These are phyloP conservation scores for Heritiera littoralis DNA, from an alignment of 345 rosid species.

Conservation along the genomic window DNA sequence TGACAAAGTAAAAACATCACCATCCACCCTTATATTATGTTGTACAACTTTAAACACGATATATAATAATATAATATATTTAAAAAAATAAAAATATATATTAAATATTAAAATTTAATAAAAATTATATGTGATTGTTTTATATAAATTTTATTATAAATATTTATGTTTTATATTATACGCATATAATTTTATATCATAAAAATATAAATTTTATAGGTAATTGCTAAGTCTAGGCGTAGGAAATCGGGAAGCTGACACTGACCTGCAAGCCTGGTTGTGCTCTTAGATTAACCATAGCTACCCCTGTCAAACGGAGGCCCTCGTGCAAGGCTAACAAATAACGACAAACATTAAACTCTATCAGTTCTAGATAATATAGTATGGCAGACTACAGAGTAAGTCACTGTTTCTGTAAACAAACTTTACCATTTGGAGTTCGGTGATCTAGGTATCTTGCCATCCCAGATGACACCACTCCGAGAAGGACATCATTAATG, in stretches of 20 bases:
- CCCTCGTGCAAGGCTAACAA: conserved; percentile 43
- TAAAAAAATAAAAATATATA: no score
- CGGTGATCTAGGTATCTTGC: conserved; percentile 54
- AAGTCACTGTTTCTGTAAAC: not conserved
- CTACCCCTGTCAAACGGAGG: conserved; percentile 47
- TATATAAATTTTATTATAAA: no score
- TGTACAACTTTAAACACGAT: no score
- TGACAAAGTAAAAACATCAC: not conserved
- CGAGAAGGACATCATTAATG: conserved; percentile 66
- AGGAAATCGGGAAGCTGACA: not conserved
- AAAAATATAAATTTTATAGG: no score
- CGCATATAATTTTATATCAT: no score
- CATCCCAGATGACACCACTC: conserved; percentile 48
- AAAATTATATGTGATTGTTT: no score
- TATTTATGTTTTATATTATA: no score
- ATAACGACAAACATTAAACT: conserved; percentile 26
- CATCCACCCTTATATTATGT: no score
- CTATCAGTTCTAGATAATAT: not conserved
- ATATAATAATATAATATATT: no score
- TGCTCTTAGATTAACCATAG: conserved; percentile 61
- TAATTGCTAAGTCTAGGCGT: no score
- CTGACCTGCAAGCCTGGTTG: conserved; percentile 48
- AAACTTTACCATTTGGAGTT: conserved; percentile 41
- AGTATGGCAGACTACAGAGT: not conserved
- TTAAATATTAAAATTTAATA: no score